These are phyloP conservation scores for Tinospora cordifolia DNA, from an alignment of 164 flowering plant genomes.

Conservation along the genomic window DNA sequence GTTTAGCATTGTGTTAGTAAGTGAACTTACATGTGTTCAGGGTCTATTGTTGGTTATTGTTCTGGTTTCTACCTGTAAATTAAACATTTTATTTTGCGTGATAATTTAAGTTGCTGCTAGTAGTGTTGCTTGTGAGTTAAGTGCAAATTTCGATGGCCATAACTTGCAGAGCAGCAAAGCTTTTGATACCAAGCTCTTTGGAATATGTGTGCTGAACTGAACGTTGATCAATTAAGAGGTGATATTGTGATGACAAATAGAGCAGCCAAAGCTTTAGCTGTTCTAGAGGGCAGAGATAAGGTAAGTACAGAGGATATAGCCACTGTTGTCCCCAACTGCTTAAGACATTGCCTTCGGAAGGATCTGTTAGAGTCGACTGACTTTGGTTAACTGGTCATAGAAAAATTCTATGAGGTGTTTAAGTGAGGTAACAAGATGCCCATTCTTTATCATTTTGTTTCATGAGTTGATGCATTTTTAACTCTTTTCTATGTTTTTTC, in stretches of 20 bases:
- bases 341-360: constrained; percentile 88
- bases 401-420: constrained; percentile 88
- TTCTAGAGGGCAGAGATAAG: constrained; percentile 76
- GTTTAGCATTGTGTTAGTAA: too few species aligned
- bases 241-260: constrained; percentile 30
- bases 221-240: constrained; percentile 21
- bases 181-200: too few species aligned
- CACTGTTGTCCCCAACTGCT: constrained; percentile 91
- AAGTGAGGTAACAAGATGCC: constrained; percentile 13
- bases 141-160: too few species aligned
- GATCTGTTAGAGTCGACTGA: constrained; percentile 96
- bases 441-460: constrained; percentile 6
- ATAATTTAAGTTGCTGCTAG: too few species aligned
- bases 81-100: too few species aligned
- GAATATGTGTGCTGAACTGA: constrained; percentile 84
- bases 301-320: constrained; percentile 88
- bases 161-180: too few species aligned
- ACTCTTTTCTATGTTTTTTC: constrained; percentile 10
- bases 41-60: too few species aligned
- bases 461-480: background rate
- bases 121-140: too few species aligned
- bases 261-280: constrained; percentile 90
- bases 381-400: constrained; percentile 87
- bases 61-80: too few species aligned
- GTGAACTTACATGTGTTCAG: too few species aligned